Evolutionary conservation across 2,329 filamentous ascomycete genomes (phyloP), one percentile per base, ranked within the genome.

Genomic region (Cladophialophora exuberans): DNA sequence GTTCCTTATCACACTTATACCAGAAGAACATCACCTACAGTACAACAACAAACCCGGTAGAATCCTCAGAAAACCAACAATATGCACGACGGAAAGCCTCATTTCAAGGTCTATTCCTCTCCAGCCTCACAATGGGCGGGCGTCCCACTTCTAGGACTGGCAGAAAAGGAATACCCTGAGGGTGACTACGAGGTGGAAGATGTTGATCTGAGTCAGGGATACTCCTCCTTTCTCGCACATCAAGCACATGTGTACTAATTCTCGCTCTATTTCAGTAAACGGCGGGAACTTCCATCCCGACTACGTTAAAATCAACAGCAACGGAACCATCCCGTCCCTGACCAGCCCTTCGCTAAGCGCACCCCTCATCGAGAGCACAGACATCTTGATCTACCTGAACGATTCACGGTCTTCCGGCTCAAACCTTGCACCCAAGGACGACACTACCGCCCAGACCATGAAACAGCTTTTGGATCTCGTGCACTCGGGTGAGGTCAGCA

Each of bases 321-420:
- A 56, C 45, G 57, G 57, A 11, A 59, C 54, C 2, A 49, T 59
- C n/a, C 57, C 57, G 1, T 45, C 57, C 10, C 36, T 59, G 25
- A 59, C 57, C 15, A 28, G 45, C 10, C 36, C 57, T 4, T 38
- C 41, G 3, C 54, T 59, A 9, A 18, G 43, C 5, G 28, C 26
- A 18, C 54, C 57, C 15, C 36, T 59, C 30, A 39, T 41, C 13
- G 57, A 59, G 13, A 59, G 54, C 28, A 33, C 48, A 3, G 57
- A 59, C 25, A 49, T 56, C 39, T 44, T 59, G 5, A 35, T 30
- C 18, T 53, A 52, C 22, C 52, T 59, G 22, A 42, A 59, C 28
- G n/a, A 31, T 15, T 39, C 23, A 10, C 38, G 33, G 11, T 52
- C 56, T 4, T 13, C 30, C n/a, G 47, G 33, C 6, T 22, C 38